Evolutionary conservation across 176 grass and related monocot genomes (phyloP).

Genomic region (Eragrostis curvula): DNA sequence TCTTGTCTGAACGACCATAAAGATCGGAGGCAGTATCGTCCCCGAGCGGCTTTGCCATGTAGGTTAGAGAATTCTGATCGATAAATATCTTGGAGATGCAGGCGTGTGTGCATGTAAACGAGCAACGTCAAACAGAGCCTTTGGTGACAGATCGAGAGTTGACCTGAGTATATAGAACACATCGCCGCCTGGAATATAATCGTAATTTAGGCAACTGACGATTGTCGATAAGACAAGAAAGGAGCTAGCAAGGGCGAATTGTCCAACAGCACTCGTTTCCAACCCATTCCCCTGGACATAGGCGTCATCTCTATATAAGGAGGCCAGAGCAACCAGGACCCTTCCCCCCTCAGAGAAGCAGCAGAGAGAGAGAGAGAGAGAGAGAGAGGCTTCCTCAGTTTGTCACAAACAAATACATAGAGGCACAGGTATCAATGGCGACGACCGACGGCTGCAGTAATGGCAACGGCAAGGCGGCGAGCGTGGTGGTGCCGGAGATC

Average conservation of each 20-base stretch:
- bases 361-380: neutral
- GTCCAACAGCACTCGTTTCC: neutral
- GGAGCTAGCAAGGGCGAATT: neutral
- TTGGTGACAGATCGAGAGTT: neutral
- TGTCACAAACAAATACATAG: neutral
- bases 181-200: neutral
- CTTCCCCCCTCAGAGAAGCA: no score
- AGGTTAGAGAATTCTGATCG: no score
- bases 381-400: neutral
- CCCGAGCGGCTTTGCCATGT: no score
- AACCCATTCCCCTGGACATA: neutral
- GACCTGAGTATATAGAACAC: neutral
- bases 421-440: conserved; percentile 22
- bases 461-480: neutral
- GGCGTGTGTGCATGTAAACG: neutral
- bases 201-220: neutral
- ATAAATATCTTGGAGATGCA: neutral
- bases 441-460: conserved; percentile 30
- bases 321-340: neutral
- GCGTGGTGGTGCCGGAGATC: conserved; percentile 70
- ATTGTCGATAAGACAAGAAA: neutral
- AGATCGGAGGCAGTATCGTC: no score
- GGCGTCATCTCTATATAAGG: conserved; percentile 1
- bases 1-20: no score
- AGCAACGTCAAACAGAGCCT: neutral